Conservation (phyloP, 768 basidiomycete genomes). For the Steccherinum ochraceum region DNA sequence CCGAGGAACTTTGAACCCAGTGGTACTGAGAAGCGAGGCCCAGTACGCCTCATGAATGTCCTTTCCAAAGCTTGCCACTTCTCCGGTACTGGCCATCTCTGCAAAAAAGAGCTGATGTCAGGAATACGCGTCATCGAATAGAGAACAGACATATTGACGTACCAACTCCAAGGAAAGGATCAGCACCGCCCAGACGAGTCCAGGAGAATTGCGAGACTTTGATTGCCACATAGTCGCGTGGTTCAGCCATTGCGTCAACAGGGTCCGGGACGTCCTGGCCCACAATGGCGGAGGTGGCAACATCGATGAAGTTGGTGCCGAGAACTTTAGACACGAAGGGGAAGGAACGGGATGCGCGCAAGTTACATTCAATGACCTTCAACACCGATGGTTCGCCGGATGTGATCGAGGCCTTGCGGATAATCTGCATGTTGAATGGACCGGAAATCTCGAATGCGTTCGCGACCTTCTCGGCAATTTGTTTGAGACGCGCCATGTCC, state of each 20-base stretch:
- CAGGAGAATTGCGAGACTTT: slow-evolving; percentile 99
- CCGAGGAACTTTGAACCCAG: slow-evolving; percentile 89
- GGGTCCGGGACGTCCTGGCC: slow-evolving; percentile 85
- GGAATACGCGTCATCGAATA: slow-evolving; percentile 4
- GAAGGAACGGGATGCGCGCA: slow-evolving; percentile 97
- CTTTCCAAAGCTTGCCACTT: slow-evolving; percentile 92
- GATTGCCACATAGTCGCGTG: slow-evolving; percentile 89
- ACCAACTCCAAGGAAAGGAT: slow-evolving; percentile 96
- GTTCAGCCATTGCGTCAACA: slow-evolving; percentile 84
- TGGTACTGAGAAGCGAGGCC: slow-evolving; percentile 91
- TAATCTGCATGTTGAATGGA: slow-evolving; percentile 99
- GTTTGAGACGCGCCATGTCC: slow-evolving; percentile 87
- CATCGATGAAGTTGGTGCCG: slow-evolving; percentile 95
- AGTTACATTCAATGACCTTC: slow-evolving; percentile 98
- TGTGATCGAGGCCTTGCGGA: slow-evolving; percentile 58
- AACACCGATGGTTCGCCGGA: slow-evolving; percentile 56
- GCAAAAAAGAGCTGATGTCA: slow-evolving; percentile 7
- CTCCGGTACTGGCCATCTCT: slow-evolving; percentile 99
- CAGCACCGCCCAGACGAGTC: slow-evolving; percentile 93
- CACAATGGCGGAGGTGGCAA: slow-evolving; percentile 83
- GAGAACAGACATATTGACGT: slow-evolving; percentile 24
- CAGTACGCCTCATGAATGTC: slow-evolving; percentile 95
- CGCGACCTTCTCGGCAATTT: slow-evolving; percentile 92
- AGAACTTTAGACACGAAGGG: slow-evolving; percentile 99
- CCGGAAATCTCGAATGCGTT: slow-evolving; percentile 94